Evolutionary conservation across 169 alveolate genomes (phyloP).

Genomic region (Plasmodium gonderi): DNA sequence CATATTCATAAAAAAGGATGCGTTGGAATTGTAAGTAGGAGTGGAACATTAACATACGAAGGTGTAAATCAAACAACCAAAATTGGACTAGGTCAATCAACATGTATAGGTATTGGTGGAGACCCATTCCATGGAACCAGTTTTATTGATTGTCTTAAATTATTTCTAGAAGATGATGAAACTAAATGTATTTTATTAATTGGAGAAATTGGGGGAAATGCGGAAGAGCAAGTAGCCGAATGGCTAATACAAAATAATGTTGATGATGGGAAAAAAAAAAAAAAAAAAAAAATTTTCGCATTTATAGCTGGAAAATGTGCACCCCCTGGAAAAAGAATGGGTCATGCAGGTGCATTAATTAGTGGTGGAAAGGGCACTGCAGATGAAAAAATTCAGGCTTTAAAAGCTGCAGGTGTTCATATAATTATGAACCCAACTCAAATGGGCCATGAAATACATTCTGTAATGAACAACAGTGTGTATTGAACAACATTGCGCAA

Average conservation of each 20-base stretch:
- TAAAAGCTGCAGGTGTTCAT: slow-evolving; percentile 92
- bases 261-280: slow-evolving; percentile 63
- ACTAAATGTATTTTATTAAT: slow-evolving; percentile 95
- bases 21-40: slow-evolving; percentile 90
- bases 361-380: slow-evolving; percentile 99
- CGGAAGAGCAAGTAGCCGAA: slow-evolving; percentile 98
- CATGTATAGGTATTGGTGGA: slow-evolving; percentile 98
- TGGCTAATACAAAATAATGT: slow-evolving; percentile 87
- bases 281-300: slow-evolving; percentile 95
- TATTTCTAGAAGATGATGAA: slow-evolving; percentile 94
- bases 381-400: slow-evolving; percentile 92
- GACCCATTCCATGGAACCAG: slow-evolving; percentile 98
- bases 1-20: slow-evolving; percentile 93
- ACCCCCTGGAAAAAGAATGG: slow-evolving; percentile 98
- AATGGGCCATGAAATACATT: slow-evolving; percentile 89
- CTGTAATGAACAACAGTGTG: slow-evolving; percentile 80
- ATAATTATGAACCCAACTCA: slow-evolving; percentile 92
- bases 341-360: slow-evolving; percentile 99
- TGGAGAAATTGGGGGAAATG: slow-evolving; percentile 99
- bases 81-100: slow-evolving; percentile 97
- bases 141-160: slow-evolving; percentile 96
- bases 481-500: slow-evolving; percentile 76
- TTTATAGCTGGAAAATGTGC: slow-evolving; percentile 98
- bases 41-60: slow-evolving; percentile 97
- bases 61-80: slow-evolving; percentile 98